Evolutionary conservation across 495 filamentous ascomycete genomes (phyloP), one percentile per base, ranked within the genome.

Genomic region (Neurospora sp.): DNA sequence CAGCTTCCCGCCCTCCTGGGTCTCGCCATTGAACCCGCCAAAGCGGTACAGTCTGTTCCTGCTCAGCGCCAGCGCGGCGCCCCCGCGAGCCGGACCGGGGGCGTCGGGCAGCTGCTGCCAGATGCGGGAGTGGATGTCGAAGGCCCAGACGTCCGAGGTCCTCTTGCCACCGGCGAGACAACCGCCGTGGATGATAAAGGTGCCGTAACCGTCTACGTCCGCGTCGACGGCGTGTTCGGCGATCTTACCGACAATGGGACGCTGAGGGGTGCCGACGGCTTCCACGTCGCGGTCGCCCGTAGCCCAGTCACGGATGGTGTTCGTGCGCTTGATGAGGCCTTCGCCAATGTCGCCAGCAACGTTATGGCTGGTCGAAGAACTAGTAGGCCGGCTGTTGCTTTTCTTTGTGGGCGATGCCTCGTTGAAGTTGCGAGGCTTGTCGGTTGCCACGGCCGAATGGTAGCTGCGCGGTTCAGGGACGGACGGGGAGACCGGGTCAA

Each of bases 101-200:
- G 90, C 90, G 20, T 86, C 74, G 0, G 90, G 84, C 39, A 90
- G 83, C 65, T 88, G 84, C 46, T 83, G 86, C 93, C 92, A 96
- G 0, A 82, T 78, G 39, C 84, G 77, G 35, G 80, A 82, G 41
- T 79, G 81, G 11, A 94, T 74, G 76, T 89, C 87, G 77, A 94
- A 94, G 1, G 87, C 85, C 92, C 92, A 94, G 0, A 93, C 77
- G 79, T 94, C 92, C 5, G 83, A 79, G 2, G 90, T 82, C 16
- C 90, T 81, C 14, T 46, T 39, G 35, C 74, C 74, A 18, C 84
- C 88, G 9, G 83, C 85, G 4, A 86, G 82, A 75, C 90, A 92
- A 0, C 93, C 93, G 8, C 89, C 92, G 75, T 94, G 92, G 18
- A 96, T 78, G 77, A 90, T 90, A 41, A 96, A 79, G 0, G 86